Evolutionary conservation across 345 rosid species (phyloP), one percentile per base, ranked within the genome.

Genomic region (Camelina laxa): DNA sequence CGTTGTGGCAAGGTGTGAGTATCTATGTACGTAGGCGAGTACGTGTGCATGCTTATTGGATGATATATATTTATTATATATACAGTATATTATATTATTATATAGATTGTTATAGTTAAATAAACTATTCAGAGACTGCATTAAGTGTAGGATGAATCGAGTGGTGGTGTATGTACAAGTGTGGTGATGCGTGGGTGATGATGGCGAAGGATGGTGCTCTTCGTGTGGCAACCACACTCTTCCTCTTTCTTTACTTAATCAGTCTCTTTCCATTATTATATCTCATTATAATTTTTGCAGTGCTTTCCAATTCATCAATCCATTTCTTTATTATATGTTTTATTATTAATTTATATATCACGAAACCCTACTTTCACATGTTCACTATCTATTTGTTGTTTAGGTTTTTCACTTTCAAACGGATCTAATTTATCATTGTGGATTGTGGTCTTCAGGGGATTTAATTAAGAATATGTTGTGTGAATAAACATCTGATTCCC

Each of bases 151-250:
- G 14, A 54, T 36, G 21, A 41, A 8, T 22, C 33, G 64, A 68
- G 65, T 76, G 65, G 59, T 53, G 75, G 60, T 14, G 72, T 48
- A 70, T 49, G 76, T 24, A 59, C 67, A 70, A 77, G 75, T 70
- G 75, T 56, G 75, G 56, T 55, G 70, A 63, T 64, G 45, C 67
- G 71, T 76, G 75, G n/a, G 75, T 47, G 76, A 20, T 70, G 80
- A 77, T 77, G 75, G 22, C 64, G 80, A 72, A 65, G 64, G 72
- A 58, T 77, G 69, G 73, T 78, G 81, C 69, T 66, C 69, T 66
- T 53, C 81, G 81, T 78, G 77, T 78, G 81, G 73, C 67, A 78
- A 60, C 81, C 81, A 78, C 77, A 78, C 73, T 78, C 81, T 72
- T 72, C 81, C 20, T 72, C 71, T 65, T 77, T 78, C 63, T 78